Conservation (phyloP, 768 basidiomycete species). For the Omphalotus guepiniiformis region DNA sequence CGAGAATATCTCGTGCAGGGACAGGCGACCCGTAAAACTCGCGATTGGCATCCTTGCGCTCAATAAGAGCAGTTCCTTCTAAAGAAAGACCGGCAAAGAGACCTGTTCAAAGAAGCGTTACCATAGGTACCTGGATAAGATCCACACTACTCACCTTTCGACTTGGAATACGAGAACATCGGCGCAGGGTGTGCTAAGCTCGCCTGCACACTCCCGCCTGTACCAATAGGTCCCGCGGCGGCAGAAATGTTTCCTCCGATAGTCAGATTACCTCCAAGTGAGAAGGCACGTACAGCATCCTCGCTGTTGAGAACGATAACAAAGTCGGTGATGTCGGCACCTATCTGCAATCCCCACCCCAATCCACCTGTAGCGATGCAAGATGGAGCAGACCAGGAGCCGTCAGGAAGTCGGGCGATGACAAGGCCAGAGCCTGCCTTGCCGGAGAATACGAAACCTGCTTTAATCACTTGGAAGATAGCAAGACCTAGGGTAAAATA, state of each 20-base stretch:
- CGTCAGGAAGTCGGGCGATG: constrained; percentile 88
- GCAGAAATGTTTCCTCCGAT: constrained; percentile 88
- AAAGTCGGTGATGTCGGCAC: constrained; percentile 93
- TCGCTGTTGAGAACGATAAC: constrained; percentile 97
- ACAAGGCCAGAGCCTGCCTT: constrained; percentile 93
- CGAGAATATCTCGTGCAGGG: constrained; percentile 85
- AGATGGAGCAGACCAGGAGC: constrained; percentile 95
- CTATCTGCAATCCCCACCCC: constrained; percentile 94
- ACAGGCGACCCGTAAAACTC: constrained; percentile 94
- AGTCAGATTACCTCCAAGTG: constrained; percentile 92
- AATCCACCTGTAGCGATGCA: constrained; percentile 96
- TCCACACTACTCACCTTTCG: constrained; percentile 63
- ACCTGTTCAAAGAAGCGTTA: no score
- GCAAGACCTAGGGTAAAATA: constrained; percentile 63
- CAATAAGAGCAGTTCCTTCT: constrained; percentile 92
- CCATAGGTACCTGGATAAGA: constrained; percentile 3
- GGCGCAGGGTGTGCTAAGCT: constrained; percentile 89
- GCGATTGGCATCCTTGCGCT: constrained; percentile 93
- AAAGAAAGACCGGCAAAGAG: constrained; percentile 92
- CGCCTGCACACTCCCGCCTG: constrained; percentile 86
- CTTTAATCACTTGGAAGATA: constrained; percentile 90
- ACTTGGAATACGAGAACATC: constrained; percentile 97
- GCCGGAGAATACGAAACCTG: constrained; percentile 92
- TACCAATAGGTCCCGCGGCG: constrained; percentile 89
- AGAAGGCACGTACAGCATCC: constrained; percentile 94